Percentiles rank a stretch among this genome's conserved stretches.
phyloP scores from a whole-genome alignment of 192 early-diverging fungal genomes.

The Backusella sp. region DNA sequence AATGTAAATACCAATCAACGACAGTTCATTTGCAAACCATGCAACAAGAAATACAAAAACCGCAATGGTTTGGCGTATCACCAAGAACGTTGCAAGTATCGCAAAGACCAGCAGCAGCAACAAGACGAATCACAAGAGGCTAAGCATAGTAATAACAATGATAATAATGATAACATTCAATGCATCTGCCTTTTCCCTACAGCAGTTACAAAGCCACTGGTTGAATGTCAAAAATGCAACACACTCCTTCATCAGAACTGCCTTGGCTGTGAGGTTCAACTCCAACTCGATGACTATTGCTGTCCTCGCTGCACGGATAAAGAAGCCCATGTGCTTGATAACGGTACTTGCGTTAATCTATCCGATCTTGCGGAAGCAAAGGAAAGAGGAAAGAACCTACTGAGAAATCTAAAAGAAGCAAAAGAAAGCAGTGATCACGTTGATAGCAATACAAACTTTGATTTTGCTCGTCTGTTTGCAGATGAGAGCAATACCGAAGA shows the following conservation, averaged over 20 bases:
- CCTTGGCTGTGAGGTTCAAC: background rate
- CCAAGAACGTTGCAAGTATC: constrained; percentile 24
- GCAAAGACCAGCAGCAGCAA: background rate
- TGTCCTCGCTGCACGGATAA: background rate
- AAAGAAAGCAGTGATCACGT: background rate
- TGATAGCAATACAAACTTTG: background rate
- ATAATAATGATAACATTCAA: background rate
- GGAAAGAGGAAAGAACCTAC: background rate
- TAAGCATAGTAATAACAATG: background rate
- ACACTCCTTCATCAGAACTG: constrained; percentile 1
- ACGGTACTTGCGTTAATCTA: background rate
- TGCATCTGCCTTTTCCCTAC: background rate
- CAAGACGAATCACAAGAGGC: background rate
- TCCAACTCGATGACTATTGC: background rate
- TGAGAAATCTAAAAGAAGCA: background rate
- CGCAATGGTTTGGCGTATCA: constrained; percentile 59
- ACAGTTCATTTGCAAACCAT: constrained; percentile 53
- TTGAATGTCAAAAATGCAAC: background rate
- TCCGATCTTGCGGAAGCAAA: background rate
- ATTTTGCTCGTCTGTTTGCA: background rate
- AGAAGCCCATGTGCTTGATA: background rate
- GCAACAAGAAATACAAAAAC: constrained; percentile 63
- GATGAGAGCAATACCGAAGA: background rate
- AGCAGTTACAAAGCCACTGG: background rate
- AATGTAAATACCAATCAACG: background rate